Evolutionary conservation across 73 alveolate species (phyloP), one percentile per base, ranked within the genome.

Genomic region (Symbiodinium pilosum): DNA sequence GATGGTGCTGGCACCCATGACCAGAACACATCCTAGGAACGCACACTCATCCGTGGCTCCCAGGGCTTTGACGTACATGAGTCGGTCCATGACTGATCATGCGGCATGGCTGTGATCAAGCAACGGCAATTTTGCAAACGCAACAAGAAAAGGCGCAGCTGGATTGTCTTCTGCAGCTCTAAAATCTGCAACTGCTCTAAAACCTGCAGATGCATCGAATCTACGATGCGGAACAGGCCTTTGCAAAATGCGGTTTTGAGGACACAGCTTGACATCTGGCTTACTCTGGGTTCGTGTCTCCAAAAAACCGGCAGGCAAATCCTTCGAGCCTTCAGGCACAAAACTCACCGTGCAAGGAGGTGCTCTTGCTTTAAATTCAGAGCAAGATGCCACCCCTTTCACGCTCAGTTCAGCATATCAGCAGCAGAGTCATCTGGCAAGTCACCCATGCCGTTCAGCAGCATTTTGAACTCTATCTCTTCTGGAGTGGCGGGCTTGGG

Each of bases 361-460:
- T 34, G 18, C 20, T 38, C 14, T 34, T 64, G 39, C 34, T 30
- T 54, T 54, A 54, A 54, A 47, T 47, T 47, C 59, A 9, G 59
- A 47, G 14, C 14, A 14, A 14, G 59, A 64, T 28, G 39, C 20
- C 21, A 28, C 38, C 81, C 9, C 24, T 28, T 34, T 40, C 84
- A 9, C 4, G 73, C 34, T 91, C 88, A 91, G 88, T 86, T 91
- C 77, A 91, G 88, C 97, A 91, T 91, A n/a, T 91, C 97, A 16
- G 97, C 34, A 44, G 89, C 81, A 36, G 68, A 87, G 0, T 59
- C 93, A 84, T n/a, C n/a, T n/a, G n/a, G n/a, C n/a, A n/a, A n/a
- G n/a, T n/a, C n/a, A n/a, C n/a, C n/a, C n/a, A n/a, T n/a, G n/a
- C n/a, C n/a, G n/a, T n/a, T n/a, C n/a, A n/a, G n/a, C n/a, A n/a